A percentile compares a stretch with the other conserved stretches of the same genome.
phyloP scores from a whole-genome alignment of 2,329 filamentous ascomycete species.

The Aciculosporium take region DNA sequence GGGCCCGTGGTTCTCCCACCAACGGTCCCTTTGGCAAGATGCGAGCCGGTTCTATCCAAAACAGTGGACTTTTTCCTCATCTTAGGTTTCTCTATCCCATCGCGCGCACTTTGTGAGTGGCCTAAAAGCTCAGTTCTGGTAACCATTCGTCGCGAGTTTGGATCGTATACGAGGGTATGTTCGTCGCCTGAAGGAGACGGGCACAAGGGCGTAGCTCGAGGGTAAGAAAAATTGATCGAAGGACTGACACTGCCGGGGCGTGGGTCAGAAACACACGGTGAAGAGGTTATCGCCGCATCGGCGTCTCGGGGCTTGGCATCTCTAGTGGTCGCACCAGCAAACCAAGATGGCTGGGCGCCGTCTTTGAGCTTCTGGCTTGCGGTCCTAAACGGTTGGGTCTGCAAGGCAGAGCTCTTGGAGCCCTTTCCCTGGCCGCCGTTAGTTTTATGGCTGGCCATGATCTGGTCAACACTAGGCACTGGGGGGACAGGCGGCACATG shows the following conservation, averaged over 20 bases:
- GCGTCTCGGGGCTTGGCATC: constrained; percentile 32
- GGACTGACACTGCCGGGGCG: constrained; percentile 33
- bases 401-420: constrained; percentile 26
- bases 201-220: constrained; percentile 26
- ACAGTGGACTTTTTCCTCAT: constrained; percentile 26
- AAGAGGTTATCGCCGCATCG: constrained; percentile 24
- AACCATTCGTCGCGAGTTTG: constrained; percentile 52
- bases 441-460: constrained; percentile 12
- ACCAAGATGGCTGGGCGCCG: constrained; percentile 32
- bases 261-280: constrained; percentile 17
- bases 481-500: constrained; percentile 60
- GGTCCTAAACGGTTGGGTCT: constrained; percentile 34
- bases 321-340: constrained; percentile 29
- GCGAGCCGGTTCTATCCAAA: constrained; percentile 26
- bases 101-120: constrained; percentile 26
- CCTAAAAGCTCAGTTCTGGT: constrained; percentile 29
- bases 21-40: constrained; percentile 38
- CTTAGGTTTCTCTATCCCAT: constrained; percentile 25
- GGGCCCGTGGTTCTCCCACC: constrained; percentile 32
- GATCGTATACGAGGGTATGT: constrained; percentile 43
- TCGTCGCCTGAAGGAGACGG: constrained; percentile 16
- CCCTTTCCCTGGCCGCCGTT: constrained; percentile 16
- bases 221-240: constrained; percentile 47
- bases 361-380: constrained; percentile 37
- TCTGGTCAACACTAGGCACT: constrained; percentile 40